Evolutionary conservation across 2,329 filamentous ascomycete genomes (phyloP), one percentile per base, ranked within the genome.

Genomic region (Penicillium occitanis): DNA sequence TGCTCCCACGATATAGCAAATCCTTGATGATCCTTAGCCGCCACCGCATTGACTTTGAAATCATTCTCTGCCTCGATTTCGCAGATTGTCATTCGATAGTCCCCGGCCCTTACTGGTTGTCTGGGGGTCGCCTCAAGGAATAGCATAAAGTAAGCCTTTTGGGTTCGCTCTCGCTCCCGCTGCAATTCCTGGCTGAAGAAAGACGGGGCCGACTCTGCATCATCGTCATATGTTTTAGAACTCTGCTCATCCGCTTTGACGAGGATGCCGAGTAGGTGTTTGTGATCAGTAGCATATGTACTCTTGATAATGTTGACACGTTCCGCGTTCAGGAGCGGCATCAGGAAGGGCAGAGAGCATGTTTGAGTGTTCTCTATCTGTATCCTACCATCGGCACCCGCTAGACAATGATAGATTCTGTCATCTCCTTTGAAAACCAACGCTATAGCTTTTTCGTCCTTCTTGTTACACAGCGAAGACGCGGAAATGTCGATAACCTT

Each of bases 1-100:
- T 77, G 71, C 58, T 74, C 73, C 77, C 77, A 79, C n/a, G 75
- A 78, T 44, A 79, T 77, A 1, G 73, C 77, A 72, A 79, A 78
- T 5, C 64, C 69, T n/a, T 69, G 63, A 25, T 63, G 53, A 30
- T 69, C 50, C 10, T 66, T 70, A 66, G 69, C 70, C 8, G 74
- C 72, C 55, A 79, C 62, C 37, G 74, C 74, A 35, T 75, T 62
- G 11, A 76, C 75, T 25, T 74, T 71, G 50, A 73, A 75, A 2
- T 73, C 70, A 4, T 33, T 60, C 46, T 73, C 37, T 13, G 37
- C 14, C 0, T 30, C 22, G 7, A 60, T 25, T 4, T 60, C 33
- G 37, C 57, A 60, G 13, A 60, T 8, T 44, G 37, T 22, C 37
- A 11, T 46, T 8, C 22, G 57, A 10, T 17, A n/a, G 7, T 19